Evolutionary conservation across 1,284 basidiomycete species (phyloP).

Genomic region (Pisolithus thermaeus): DNA sequence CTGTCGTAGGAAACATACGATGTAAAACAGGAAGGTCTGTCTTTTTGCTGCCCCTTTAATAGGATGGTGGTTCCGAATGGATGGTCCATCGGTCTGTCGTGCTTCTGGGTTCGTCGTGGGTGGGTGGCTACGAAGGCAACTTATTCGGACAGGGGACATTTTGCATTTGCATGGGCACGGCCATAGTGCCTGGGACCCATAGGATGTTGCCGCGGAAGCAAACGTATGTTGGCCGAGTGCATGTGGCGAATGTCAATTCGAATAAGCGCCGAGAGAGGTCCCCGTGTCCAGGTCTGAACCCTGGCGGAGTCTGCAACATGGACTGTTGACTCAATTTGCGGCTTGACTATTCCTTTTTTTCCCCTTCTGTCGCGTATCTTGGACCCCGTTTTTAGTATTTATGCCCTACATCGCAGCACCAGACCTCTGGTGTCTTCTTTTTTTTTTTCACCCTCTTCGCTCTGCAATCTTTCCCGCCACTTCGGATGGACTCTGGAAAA

Average conservation of each 20-base stretch:
- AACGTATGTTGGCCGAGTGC: not conserved
- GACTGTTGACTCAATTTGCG: too few relatives aligned
- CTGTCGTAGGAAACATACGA: too few relatives aligned
- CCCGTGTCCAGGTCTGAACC: not conserved
- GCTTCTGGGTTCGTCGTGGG: too few relatives aligned
- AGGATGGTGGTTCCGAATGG: too few relatives aligned
- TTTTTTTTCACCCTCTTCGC: not conserved
- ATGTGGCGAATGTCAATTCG: not conserved
- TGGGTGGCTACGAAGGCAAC: not conserved
- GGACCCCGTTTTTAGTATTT: not conserved
- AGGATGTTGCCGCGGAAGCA: conserved; percentile 2
- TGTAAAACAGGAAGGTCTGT: too few relatives aligned
- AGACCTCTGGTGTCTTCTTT: not conserved
- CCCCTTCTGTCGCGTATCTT: not conserved
- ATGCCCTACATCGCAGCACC: not conserved
- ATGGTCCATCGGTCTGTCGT: too few relatives aligned
- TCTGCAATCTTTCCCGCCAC: not conserved
- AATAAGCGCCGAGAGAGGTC: not conserved
- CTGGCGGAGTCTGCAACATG: not conserved
- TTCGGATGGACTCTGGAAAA: conserved; percentile 1
- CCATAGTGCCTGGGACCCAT: not conserved
- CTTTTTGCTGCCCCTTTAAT: too few relatives aligned
- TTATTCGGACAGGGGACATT: not conserved
- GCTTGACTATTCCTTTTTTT: too few relatives aligned
- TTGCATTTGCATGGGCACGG: not conserved